Conservation (phyloP, 2,329 filamentous ascomycete species). For the Talaromyces atroroseus region DNA sequence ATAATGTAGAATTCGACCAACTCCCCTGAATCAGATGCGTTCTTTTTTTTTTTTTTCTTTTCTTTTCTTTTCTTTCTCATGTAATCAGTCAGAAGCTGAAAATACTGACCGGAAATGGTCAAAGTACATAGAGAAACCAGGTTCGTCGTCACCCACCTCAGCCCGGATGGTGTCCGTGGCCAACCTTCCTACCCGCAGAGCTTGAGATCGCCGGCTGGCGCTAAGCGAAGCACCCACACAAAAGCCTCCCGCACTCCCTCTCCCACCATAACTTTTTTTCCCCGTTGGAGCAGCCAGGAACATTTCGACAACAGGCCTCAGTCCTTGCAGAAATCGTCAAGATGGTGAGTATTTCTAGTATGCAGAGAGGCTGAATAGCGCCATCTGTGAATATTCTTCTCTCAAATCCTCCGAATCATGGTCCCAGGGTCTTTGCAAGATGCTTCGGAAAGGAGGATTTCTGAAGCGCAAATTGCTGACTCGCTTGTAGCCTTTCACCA, state of each 20-base stretch:
- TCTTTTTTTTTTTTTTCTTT: no score
- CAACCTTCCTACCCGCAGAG: slow-evolving; percentile 26
- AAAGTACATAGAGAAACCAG: no score
- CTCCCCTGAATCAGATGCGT: background rate
- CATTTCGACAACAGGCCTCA: slow-evolving; percentile 28
- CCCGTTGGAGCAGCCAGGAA: slow-evolving; percentile 23
- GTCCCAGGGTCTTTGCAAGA: slow-evolving; percentile 77
- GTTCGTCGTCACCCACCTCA: slow-evolving; percentile 13
- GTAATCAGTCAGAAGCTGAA: background rate
- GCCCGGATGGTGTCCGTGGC: slow-evolving; percentile 28
- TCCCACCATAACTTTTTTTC: slow-evolving; percentile 22
- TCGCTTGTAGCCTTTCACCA: slow-evolving; percentile 81
- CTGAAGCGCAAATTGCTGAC: slow-evolving; percentile 99
- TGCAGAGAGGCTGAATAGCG: slow-evolving; percentile 21
- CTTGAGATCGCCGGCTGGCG: slow-evolving; percentile 31
- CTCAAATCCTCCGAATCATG: slow-evolving; percentile 12
- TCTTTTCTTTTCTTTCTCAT: no score
- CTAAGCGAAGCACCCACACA: slow-evolving; percentile 43
- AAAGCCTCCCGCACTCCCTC: slow-evolving; percentile 29
- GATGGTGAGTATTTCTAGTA: slow-evolving; percentile 38
- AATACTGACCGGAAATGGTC: background rate
- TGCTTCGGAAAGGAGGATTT: slow-evolving; percentile 75
- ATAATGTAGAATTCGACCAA: background rate
- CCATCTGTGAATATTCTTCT: slow-evolving; percentile 5
- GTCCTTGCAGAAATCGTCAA: slow-evolving; percentile 35